These are phyloP conservation scores for Talaromyces sp. DNA, from an alignment of 2,329 filamentous ascomycete genomes.

Conservation along the genomic window DNA sequence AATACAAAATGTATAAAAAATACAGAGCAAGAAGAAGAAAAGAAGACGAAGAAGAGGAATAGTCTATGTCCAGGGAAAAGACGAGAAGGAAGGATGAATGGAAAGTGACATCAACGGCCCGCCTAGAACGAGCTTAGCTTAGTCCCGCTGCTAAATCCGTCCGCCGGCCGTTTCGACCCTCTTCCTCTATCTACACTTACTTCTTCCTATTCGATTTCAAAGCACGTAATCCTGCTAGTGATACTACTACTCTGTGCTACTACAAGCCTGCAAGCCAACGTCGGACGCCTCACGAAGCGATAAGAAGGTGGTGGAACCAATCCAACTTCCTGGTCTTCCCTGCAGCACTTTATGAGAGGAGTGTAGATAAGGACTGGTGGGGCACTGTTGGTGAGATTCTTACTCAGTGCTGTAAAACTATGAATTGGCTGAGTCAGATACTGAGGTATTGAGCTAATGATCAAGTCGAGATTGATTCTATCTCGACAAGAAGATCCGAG, in stretches of 20 bases:
- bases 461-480: neutral
- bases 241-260: neutral
- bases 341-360: neutral
- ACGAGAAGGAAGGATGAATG: neutral
- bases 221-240: neutral
- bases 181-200: neutral
- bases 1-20: neutral
- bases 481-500: neutral
- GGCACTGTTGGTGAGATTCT: neutral
- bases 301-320: neutral
- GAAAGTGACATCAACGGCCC: conserved; percentile 10
- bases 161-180: neutral
- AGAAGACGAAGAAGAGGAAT: neutral
- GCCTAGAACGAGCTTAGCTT: neutral
- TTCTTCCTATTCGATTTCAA: conserved; percentile 6
- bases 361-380: neutral
- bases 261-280: neutral
- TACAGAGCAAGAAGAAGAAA: neutral
- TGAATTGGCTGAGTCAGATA: neutral
- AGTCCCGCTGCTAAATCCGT: neutral
- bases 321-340: neutral
- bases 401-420: neutral
- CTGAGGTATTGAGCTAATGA: neutral
- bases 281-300: neutral
- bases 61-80: neutral